Conservation (phyloP, 2,329 filamentous ascomycete genomes). For the Tolypocladium pustulatum region DNA sequence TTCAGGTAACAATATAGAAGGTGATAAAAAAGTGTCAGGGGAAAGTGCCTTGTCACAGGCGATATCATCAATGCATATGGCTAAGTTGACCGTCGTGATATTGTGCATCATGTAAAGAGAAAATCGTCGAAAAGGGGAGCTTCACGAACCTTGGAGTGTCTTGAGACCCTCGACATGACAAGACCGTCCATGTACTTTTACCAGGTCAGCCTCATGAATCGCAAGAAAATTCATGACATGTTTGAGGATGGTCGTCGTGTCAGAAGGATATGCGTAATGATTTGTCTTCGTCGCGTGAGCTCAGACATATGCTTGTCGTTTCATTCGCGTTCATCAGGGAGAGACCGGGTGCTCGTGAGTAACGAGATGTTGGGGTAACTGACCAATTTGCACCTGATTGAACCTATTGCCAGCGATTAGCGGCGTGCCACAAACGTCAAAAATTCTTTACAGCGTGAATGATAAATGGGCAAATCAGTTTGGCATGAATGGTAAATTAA, state of each 20-base stretch:
- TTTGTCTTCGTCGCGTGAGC: slow-evolving; percentile 42
- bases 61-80: slow-evolving; percentile 35
- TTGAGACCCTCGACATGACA: not conserved
- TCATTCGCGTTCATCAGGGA: slow-evolving; percentile 73
- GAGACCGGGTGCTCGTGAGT: slow-evolving; percentile 1
- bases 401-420: slow-evolving; percentile 10
- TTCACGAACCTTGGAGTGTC: not conserved
- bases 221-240: not conserved
- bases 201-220: not conserved
- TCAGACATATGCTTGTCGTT: slow-evolving; percentile 99
- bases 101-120: slow-evolving; percentile 26
- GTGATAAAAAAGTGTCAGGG: slow-evolving; percentile 11
- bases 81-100: slow-evolving; percentile 40
- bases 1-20: not conserved
- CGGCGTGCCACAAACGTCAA: not conserved
- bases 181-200: not conserved
- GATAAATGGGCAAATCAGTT: slow-evolving; percentile 25
- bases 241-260: not conserved
- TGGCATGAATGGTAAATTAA: slow-evolving; percentile 66
- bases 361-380: slow-evolving; percentile 9
- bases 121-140: not conserved
- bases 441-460: not conserved
- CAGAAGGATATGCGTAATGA: slow-evolving; percentile 16
- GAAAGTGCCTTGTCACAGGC: slow-evolving; percentile 34
- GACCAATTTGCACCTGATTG: slow-evolving; percentile 3